Evolutionary conservation across 1,284 basidiomycete genomes (phyloP).

Genomic region (Boletus subluridellus): DNA sequence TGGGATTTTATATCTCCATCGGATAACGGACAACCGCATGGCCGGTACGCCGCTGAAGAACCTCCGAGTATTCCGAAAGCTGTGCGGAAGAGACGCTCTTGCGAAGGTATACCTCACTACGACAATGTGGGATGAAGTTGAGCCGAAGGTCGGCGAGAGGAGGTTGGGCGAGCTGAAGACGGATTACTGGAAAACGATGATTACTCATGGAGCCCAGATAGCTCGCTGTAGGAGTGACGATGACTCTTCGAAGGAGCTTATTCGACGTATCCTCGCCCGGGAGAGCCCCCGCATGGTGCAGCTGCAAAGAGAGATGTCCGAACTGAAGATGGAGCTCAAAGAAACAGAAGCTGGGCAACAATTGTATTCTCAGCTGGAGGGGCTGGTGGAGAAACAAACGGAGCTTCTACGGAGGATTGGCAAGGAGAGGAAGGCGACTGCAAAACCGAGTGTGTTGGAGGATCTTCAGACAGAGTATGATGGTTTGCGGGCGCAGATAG

Average conservation of each 20-base stretch:
- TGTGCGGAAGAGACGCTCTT: slow-evolving; percentile 2
- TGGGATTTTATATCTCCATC: slow-evolving; percentile 50
- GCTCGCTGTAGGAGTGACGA: slow-evolving; percentile 4
- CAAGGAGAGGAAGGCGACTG: slow-evolving; percentile 1
- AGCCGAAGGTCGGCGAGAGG: background rate
- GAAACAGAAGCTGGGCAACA: slow-evolving; percentile 8
- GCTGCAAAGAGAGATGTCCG: slow-evolving; percentile 7
- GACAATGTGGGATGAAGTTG: slow-evolving; percentile 23
- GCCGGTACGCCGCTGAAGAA: slow-evolving; percentile 41
- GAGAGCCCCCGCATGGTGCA: too few species aligned
- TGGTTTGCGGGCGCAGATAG: slow-evolving; percentile 6
- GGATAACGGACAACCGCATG: slow-evolving; percentile 46
- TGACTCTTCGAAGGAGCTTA: slow-evolving; percentile 6
- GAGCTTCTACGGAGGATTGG: slow-evolving; percentile 6
- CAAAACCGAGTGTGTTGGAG: background rate
- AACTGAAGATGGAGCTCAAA: slow-evolving; percentile 1
- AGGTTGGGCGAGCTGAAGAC: background rate
- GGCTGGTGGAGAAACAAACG: background rate
- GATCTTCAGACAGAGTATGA: slow-evolving; percentile 13
- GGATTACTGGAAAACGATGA: background rate
- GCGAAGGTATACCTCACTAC: slow-evolving; percentile 11
- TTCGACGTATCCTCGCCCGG: background rate
- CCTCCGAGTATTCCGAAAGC: slow-evolving; percentile 23
- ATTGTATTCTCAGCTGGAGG: slow-evolving; percentile 9
- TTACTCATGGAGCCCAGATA: slow-evolving; percentile 2